Evolutionary conservation across 2,329 filamentous ascomycete genomes (phyloP).

Genomic region (Graphilbum ipis-grandicollis): DNA sequence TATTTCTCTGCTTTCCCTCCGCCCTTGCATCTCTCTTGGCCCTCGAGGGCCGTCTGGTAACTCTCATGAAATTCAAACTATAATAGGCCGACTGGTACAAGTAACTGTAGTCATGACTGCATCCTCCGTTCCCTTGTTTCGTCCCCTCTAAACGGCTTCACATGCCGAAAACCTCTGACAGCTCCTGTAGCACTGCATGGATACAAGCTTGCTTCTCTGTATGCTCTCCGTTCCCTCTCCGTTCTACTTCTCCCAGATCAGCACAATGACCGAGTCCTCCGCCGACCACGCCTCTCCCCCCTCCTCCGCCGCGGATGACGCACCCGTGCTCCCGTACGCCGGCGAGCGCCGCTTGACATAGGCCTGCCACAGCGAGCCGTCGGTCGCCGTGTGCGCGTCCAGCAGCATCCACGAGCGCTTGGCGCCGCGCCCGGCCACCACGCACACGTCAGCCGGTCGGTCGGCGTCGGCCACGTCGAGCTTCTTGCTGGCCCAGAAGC

Average conservation of each 20-base stretch:
- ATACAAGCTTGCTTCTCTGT: no score
- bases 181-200: no score
- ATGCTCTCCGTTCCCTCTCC: no score
- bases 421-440: conserved; percentile 12
- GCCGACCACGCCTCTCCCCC: conserved; percentile 7
- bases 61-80: no score
- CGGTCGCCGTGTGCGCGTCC: conserved; percentile 18
- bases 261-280: conserved; percentile 21
- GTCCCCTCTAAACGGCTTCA: no score
- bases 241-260: conserved; percentile 19
- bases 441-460: conserved; percentile 12
- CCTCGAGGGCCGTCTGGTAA: no score
- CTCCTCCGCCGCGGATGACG: background rate
- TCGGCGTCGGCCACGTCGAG: conserved; percentile 16
- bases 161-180: no score
- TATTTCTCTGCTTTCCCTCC: no score
- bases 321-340: background rate
- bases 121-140: no score
- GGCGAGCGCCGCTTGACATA: conserved; percentile 19
- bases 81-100: no score
- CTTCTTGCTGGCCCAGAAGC: conserved; percentile 12
- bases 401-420: conserved; percentile 20
- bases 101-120: no score
- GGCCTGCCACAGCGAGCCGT: conserved; percentile 27
- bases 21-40: no score